phyloP scores from a whole-genome alignment of 2,329 filamentous ascomycete species.

The Penicillium decumbens region DNA sequence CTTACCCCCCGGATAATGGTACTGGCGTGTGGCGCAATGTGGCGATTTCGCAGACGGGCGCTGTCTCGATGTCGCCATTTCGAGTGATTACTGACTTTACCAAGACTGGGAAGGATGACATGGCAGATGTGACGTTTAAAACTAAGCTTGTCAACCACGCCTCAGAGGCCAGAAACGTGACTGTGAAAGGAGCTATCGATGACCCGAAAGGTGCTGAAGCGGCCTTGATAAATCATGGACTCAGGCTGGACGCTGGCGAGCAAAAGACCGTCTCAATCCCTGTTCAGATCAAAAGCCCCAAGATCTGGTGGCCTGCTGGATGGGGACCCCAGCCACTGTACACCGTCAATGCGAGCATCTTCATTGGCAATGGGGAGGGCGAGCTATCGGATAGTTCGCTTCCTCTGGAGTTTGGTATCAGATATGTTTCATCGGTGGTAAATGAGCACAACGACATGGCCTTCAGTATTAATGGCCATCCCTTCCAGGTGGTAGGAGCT shows the following conservation, averaged over 20 bases:
- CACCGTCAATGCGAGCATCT: constrained; percentile 29
- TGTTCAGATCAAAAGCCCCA: constrained; percentile 41
- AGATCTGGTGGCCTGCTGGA: constrained; percentile 59
- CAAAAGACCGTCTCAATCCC: constrained; percentile 40
- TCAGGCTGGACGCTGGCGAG: constrained; percentile 40
- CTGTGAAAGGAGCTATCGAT: constrained; percentile 22
- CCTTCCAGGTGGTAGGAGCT: constrained; percentile 58
- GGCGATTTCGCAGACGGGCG: constrained; percentile 52
- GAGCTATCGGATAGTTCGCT: constrained; percentile 34
- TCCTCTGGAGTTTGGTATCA: constrained; percentile 49
- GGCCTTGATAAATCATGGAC: constrained; percentile 26
- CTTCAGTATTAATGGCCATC: constrained; percentile 54
- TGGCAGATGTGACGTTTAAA: constrained; percentile 39
- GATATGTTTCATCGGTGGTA: constrained; percentile 50
- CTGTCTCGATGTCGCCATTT: constrained; percentile 44
- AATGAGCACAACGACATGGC: constrained; percentile 52
- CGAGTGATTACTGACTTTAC: constrained; percentile 46
- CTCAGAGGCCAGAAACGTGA: constrained; percentile 14
- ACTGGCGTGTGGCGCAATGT: constrained; percentile 61
- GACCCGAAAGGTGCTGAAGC: constrained; percentile 9
- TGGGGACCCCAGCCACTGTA: constrained; percentile 59
- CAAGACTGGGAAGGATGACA: constrained; percentile 28
- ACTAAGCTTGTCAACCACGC: constrained; percentile 37
- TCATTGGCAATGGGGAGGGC: constrained; percentile 10
- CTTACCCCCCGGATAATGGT: constrained; percentile 58